phyloP scores from a whole-genome alignment of 805 yeast genomes.

The Yamadazyma ubonensis region DNA sequence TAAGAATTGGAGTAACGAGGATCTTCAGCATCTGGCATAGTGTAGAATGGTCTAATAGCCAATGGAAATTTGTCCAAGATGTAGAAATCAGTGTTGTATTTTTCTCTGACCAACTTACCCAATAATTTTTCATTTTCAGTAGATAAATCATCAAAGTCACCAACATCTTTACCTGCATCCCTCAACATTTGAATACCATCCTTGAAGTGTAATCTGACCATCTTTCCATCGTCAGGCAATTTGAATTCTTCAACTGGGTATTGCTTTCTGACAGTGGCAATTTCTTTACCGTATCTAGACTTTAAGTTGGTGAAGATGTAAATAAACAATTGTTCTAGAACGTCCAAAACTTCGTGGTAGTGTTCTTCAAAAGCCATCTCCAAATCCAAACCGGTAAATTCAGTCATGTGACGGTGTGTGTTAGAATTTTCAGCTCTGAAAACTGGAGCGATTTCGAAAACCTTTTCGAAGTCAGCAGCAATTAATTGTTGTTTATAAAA shows the following conservation, averaged over 20 bases:
- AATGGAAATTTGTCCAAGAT: constrained; percentile 97
- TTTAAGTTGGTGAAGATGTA: constrained; percentile 86
- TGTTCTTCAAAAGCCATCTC: constrained; percentile 99
- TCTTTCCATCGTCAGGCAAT: constrained; percentile 89
- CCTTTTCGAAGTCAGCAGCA: constrained; percentile 96
- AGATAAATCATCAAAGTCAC: constrained; percentile 82
- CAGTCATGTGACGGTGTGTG: constrained; percentile 99
- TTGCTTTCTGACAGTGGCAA: constrained; percentile 86
- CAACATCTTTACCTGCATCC: constrained; percentile 83
- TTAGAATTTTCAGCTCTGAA: constrained; percentile 99
- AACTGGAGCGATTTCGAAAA: constrained; percentile 95
- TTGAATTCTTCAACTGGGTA: constrained; percentile 97
- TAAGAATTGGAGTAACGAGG: constrained; percentile 94
- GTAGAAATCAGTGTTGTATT: constrained; percentile 96
- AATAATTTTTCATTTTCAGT: constrained; percentile 94
- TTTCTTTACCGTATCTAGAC: constrained; percentile 75
- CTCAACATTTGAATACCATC: constrained; percentile 88
- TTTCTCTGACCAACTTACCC: constrained; percentile 88
- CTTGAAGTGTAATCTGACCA: constrained; percentile 84
- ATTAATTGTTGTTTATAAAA: constrained; percentile 96
- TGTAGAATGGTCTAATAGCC: constrained; percentile 96
- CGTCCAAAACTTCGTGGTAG: constrained; percentile 82
- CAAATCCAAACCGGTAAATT: constrained; percentile 93
- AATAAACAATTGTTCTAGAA: constrained; percentile 71
- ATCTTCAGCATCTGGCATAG: constrained; percentile 96